A percentile compares a stretch with the other conserved stretches of the same genome.
Evolutionary conservation across 345 rosid species (phyloP).

Genomic region (Kernera saxatilis): DNA sequence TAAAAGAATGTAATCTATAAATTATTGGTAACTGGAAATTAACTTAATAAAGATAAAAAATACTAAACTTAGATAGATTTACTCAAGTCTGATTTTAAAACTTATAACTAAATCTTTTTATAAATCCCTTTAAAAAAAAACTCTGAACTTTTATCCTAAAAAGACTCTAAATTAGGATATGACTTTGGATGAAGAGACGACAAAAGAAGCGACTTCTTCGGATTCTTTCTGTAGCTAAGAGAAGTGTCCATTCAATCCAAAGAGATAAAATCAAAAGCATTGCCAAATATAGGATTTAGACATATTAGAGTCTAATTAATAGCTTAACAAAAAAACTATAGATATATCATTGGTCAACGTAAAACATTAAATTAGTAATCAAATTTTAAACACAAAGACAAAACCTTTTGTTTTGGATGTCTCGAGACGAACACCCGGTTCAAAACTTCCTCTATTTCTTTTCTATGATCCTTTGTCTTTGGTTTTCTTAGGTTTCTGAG

Average conservation of each 20-base stretch:
- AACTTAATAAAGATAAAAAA: neutral
- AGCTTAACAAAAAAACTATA: neutral
- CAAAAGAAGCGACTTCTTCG: constrained; percentile 2
- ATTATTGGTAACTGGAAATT: neutral
- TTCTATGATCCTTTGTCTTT: neutral
- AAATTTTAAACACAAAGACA: constrained; percentile 16
- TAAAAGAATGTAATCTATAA: neutral
- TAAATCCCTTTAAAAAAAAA: neutral
- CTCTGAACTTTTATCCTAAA: neutral
- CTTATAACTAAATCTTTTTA: neutral
- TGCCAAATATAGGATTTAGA: constrained; percentile 15
- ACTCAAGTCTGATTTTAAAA: neutral
- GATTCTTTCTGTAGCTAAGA: neutral
- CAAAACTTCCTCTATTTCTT: neutral
- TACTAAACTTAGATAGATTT: neutral
- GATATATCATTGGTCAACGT: constrained; percentile 7
- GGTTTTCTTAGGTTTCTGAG: neutral
- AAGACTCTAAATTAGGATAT: neutral
- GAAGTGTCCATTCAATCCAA: neutral
- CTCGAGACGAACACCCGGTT: constrained; percentile 24
- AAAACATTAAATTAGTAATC: constrained; percentile 13
- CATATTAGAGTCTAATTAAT: neutral
- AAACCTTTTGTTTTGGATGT: constrained; percentile 25
- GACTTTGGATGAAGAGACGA: constrained; percentile 6
- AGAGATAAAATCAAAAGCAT: neutral